phyloP scores from a whole-genome alignment of 2,329 filamentous ascomycete species.

The Pseudogymnoascus sp. region DNA sequence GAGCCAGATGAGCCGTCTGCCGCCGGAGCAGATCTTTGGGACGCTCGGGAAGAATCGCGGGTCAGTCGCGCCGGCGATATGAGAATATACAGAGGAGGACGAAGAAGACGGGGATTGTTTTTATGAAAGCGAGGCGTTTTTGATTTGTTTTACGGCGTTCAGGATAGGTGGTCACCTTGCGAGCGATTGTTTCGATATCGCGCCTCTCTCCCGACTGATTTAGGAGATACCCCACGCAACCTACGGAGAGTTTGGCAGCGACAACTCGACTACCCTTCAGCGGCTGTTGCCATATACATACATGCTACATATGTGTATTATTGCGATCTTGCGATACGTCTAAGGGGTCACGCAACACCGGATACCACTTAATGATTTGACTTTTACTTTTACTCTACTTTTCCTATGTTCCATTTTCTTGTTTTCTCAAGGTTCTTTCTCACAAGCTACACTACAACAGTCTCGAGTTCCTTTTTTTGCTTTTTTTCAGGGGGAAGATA shows the following conservation, averaged over 20 bases:
- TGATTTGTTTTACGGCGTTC: neutral
- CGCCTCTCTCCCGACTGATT: neutral
- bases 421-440: neutral
- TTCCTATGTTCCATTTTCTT: neutral
- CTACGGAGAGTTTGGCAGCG: neutral
- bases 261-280: neutral
- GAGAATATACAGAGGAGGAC: neutral
- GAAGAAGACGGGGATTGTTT: neutral
- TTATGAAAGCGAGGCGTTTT: constrained; percentile 4
- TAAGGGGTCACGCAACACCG: neutral
- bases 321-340: neutral
- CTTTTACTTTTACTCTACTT: too few relatives aligned
- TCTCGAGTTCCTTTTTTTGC: neutral
- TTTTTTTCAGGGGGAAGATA: neutral
- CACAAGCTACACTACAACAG: neutral
- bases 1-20: constrained; percentile 50
- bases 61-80: neutral
- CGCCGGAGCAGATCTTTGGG: constrained; percentile 44
- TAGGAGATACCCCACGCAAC: neutral
- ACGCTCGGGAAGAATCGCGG: constrained; percentile 18
- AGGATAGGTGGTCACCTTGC: neutral
- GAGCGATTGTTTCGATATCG: neutral
- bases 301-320: neutral
- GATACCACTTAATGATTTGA: constrained; percentile 6
- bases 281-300: neutral